A percentile compares a stretch with the other conserved stretches of the same genome.
These are phyloP conservation scores for Liriodendron chinense DNA, from an alignment of 164 flowering plant species.

Conservation along the genomic window DNA sequence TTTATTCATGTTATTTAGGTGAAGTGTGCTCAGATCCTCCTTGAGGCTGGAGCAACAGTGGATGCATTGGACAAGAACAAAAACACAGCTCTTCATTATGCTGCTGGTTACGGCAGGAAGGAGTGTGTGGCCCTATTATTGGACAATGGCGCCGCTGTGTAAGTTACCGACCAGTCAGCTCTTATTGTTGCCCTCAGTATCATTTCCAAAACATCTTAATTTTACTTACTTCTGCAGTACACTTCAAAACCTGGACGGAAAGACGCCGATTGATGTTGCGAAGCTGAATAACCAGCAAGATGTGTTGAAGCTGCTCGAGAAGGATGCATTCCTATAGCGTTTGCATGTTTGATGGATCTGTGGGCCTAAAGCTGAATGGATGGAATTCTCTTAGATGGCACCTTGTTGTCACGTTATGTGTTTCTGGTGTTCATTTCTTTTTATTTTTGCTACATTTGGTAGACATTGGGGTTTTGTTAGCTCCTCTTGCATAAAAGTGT, in stretches of 20 bases:
- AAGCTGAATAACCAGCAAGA: conserved; percentile 88
- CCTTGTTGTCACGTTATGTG: background rate
- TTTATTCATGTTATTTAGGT: conserved; percentile 35
- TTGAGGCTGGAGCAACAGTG: conserved; percentile 83
- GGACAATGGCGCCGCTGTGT: conserved; percentile 95
- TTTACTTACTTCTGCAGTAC: conserved; percentile 50
- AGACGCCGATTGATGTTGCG: conserved; percentile 94
- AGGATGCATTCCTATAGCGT: conserved; percentile 78
- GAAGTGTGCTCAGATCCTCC: conserved; percentile 76
- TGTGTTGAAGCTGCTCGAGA: conserved; percentile 85
- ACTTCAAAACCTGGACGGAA: conserved; percentile 91
- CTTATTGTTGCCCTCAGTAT: background rate
- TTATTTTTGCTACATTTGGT: background rate
- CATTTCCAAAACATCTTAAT: conserved; percentile 1
- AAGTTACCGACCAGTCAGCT: conserved; percentile 25
- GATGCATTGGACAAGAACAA: conserved; percentile 91
- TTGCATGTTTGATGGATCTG: background rate
- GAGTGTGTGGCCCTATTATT: conserved; percentile 91
- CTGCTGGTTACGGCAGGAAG: conserved; percentile 97
- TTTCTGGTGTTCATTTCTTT: background rate
- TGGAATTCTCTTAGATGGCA: background rate
- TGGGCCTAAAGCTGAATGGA: background rate
- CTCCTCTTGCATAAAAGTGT: background rate
- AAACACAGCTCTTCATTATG: conserved; percentile 97
- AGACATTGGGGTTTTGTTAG: background rate